Conservation (phyloP, 768 basidiomycete species). For the Phlebiopsis flavidoalba region DNA sequence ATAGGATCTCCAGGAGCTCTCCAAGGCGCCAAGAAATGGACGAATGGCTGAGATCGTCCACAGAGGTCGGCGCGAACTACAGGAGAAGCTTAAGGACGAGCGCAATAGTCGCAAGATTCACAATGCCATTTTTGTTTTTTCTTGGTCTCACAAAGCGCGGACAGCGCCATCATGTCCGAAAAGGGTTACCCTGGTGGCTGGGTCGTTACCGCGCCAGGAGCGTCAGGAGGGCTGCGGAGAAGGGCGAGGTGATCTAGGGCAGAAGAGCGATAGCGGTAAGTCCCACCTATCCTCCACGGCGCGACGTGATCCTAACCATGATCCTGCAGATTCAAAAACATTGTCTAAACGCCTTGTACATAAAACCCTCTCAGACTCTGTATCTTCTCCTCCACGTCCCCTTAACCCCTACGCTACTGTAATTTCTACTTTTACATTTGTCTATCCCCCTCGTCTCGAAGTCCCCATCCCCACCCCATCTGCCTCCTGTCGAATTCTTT, state of each 20-base stretch:
- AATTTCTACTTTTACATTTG: no score
- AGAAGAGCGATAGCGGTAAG: conserved; percentile 46
- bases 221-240: conserved; percentile 36
- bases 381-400: no score
- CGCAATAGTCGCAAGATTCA: conserved; percentile 28
- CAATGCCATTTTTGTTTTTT: no score
- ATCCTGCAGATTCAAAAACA: conserved; percentile 5
- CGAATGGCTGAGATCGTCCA: conserved; percentile 34
- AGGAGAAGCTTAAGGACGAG: conserved; percentile 31
- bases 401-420: no score
- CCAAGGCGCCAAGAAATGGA: conserved; percentile 58
- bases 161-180: conserved; percentile 56
- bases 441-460: no score
- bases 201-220: conserved; percentile 55
- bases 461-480: no score
- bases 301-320: neutral
- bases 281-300: neutral
- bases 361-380: no score
- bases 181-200: conserved; percentile 67
- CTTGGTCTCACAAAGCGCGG: conserved; percentile 73
- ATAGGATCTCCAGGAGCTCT: conserved; percentile 61
- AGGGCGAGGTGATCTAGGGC: conserved; percentile 45
- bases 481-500: no score
- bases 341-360: neutral
- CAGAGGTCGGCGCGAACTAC: conserved; percentile 26